A percentile compares a stretch with the other conserved stretches of the same genome.
Evolutionary conservation across 768 basidiomycete species (phyloP).

Genomic region (Suillus bovinus): DNA sequence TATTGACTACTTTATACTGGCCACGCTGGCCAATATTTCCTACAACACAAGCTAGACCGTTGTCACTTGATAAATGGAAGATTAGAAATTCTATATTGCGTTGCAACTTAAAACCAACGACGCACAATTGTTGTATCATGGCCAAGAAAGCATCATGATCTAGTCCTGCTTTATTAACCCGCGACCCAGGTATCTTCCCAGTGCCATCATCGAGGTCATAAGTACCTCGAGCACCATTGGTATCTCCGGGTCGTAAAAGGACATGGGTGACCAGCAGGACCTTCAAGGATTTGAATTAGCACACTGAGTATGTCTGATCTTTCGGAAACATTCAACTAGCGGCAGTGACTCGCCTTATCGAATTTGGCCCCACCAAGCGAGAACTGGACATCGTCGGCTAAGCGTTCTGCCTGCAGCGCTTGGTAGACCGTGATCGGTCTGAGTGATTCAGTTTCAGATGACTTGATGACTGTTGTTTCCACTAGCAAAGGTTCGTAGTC

Average conservation of each 20-base stretch:
- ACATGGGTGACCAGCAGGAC: conserved; percentile 54
- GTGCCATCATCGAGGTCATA: conserved; percentile 42
- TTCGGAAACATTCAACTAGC: neutral
- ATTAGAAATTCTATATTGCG: neutral
- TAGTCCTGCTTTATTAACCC: conserved; percentile 15
- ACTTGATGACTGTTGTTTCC: conserved; percentile 8
- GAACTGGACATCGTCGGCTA: conserved; percentile 43
- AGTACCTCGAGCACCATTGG: neutral
- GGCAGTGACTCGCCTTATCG: conserved; percentile 30
- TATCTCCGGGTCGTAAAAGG: conserved; percentile 19
- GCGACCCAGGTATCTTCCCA: conserved; percentile 18
- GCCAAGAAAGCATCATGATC: conserved; percentile 13
- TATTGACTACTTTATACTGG: conserved; percentile 6
- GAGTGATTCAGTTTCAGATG: conserved; percentile 17
- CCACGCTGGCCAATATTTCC: conserved; percentile 6
- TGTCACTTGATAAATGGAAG: conserved; percentile 14
- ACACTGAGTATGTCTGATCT: neutral
- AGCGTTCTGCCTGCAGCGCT: conserved; percentile 42
- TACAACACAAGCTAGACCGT: conserved; percentile 20
- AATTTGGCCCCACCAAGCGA: conserved; percentile 46
- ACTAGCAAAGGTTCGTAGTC: conserved; percentile 13
- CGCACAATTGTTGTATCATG: conserved; percentile 7
- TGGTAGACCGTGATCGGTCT: conserved; percentile 61
- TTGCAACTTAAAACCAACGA: neutral
- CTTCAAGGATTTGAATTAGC: conserved; percentile 19